Conservation (phyloP, 805 yeast species). For the Candida palmyrensis region DNA sequence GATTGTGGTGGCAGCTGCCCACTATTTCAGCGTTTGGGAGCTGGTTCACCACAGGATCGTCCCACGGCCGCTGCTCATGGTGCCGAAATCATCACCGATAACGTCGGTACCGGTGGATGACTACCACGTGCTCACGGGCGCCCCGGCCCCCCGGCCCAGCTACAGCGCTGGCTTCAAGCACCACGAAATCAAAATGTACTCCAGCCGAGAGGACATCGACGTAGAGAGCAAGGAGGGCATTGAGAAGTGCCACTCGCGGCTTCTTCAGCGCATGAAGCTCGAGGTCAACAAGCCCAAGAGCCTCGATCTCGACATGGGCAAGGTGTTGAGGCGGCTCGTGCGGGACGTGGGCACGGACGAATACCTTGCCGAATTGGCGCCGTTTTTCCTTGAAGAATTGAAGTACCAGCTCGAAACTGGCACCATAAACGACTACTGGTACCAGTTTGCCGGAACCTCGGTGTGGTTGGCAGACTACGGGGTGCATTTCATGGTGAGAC, state of each 20-base stretch:
- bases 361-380: conserved; percentile 20
- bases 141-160: too few species aligned
- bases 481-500: conserved; percentile 25
- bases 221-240: conserved; percentile 6
- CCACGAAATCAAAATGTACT: conserved; percentile 8
- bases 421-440: conserved; percentile 20
- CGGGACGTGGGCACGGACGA: conserved; percentile 10
- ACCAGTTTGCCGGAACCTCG: conserved; percentile 26
- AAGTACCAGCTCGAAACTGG: conserved; percentile 7
- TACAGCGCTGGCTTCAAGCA: conserved; percentile 6
- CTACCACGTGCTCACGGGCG: too few species aligned
- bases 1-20: too few species aligned
- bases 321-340: conserved; percentile 1
- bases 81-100: too few species aligned
- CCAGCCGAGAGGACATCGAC: conserved; percentile 9
- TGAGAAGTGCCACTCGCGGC: conserved; percentile 8
- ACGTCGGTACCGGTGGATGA: too few species aligned
- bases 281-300: conserved; percentile 1
- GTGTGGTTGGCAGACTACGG: conserved; percentile 29
- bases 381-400: conserved; percentile 19
- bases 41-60: too few species aligned
- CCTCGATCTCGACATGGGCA: conserved; percentile 3
- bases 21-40: too few species aligned
- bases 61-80: too few species aligned
- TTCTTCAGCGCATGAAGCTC: background rate